Base-by-base conservation (phyloP, 495 filamentous ascomycete species). In the Astrocystis sublimbata region DNA sequence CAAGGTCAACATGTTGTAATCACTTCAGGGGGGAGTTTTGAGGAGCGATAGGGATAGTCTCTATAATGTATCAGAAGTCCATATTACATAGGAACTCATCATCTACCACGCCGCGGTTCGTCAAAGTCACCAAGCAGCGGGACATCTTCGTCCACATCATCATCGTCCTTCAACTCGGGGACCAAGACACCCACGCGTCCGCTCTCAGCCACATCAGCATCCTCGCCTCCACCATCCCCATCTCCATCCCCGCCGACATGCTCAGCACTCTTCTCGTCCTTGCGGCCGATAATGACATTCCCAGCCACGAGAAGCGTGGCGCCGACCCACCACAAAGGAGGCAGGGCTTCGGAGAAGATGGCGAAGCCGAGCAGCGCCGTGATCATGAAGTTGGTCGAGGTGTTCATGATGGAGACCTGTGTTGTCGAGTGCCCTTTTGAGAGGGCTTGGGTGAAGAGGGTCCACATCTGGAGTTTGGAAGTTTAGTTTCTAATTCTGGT, bases 341-440 rank as follows among this genome's bases (percentile, higher is more conserved):
- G 86, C 45, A 96, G 78, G 6, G 74, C 68, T 76, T 96, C 91
- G 19, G 79, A 69, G 72, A 96, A 96, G 5, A 96, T 82, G 49
- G 86, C 56, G 68, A 85, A 83, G 0, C 94, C 92, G 24, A 96
- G 75, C n/a, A 98, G 50, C 9, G 94, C 94, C 1, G 93, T 97
- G 55, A 94, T 73, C 66, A 97, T 78, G 78, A 98, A 98, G 78
- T 98, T 98, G 12, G 90, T 80, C 24, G 89, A 89, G 4, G 93
- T 97, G 71, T 98, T 98, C 62, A 97, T 88, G 72, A 98, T 89
- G 35, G 88, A 90, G 43, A 96, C 94, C 66, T 93, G 92, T 0
- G 91, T 92, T 6, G 94, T 96, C 1, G 91, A 96, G 36, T 88
- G 80, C 1, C 88, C 90, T 30, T 87, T 86, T 0, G 92, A 89